Percentiles rank a stretch among this genome's conserved stretches.
Conservation (phyloP, 2,329 filamentous ascomycete genomes). For the Xylaria sp. region DNA sequence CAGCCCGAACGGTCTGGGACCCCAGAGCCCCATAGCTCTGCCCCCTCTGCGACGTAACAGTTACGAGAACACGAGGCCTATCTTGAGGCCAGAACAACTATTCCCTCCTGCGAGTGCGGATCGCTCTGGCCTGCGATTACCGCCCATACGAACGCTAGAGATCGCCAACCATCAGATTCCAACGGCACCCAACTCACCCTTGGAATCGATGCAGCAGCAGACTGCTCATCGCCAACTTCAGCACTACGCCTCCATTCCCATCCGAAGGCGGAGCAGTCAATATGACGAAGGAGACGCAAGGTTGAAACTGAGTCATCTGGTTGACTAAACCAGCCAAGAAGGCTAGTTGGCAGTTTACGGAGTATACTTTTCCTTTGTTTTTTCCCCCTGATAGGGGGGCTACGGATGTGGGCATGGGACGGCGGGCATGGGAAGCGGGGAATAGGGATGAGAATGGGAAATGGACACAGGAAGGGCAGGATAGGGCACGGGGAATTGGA, state of each 20-base stretch:
- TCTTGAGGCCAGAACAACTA: constrained; percentile 6
- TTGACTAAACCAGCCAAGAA: constrained; percentile 10
- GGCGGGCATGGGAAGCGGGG: not conserved
- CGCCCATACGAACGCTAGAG: constrained; percentile 30
- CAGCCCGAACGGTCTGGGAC: constrained; percentile 26
- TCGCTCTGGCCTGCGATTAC: constrained; percentile 18
- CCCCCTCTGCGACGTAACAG: constrained; percentile 31
- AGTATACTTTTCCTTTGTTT: not conserved
- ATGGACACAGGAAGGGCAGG: not conserved
- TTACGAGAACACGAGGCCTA: constrained; percentile 11
- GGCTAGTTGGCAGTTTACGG: constrained; percentile 3
- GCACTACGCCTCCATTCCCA: not conserved
- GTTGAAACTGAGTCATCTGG: constrained; percentile 15
- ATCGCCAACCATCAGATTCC: constrained; percentile 23
- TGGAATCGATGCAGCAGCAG: constrained; percentile 4
- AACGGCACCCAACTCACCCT: constrained; percentile 35
- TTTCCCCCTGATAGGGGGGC: not conserved
- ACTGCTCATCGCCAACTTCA: not conserved
- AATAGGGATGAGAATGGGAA: not conserved
- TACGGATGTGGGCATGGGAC: not conserved
- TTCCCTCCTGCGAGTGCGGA: constrained; percentile 5
- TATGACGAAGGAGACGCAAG: constrained; percentile 14
- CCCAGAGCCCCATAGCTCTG: constrained; percentile 39
- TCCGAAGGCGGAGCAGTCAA: constrained; percentile 6
- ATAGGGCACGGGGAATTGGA: not conserved